Evolutionary conservation across 352 stramenopile species (phyloP), one percentile per base, ranked within the genome.

Genomic region (Globisporangium megalacanthum): DNA sequence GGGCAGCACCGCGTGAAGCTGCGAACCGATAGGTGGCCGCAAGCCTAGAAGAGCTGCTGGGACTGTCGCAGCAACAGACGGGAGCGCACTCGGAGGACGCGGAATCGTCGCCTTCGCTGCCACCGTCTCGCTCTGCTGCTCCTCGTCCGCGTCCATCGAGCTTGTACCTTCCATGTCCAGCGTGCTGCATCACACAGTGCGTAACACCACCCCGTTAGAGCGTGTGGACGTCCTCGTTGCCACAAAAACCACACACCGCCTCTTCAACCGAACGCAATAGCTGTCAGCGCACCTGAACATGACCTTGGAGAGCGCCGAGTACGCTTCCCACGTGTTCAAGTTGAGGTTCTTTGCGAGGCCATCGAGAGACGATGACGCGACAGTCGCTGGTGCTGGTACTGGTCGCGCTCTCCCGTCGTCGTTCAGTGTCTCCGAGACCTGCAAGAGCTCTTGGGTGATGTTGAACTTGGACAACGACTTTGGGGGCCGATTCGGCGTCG

Each of bases 271-370:
- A 20, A 15, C 3, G 44, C 44, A 49, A 31, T 13, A 15, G 19
- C 44, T 49, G 22, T 20, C 8, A 49, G 19, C 49, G n/a, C 52
- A 84, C 79, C 75, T 89, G 65, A 87, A 81, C 64, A 90, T 81
- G 54, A 88, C 66, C 60, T 77, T 85, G 10, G 80, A 90, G 49
- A 90, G 37, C 20, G 70, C 77, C n/a, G 80, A 84, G 51, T 87
- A 90, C n/a, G 75, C 76, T 57, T 89, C 77, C 79, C 79, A 89
- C 1, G 71, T 73, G 22, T 61, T 70, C 15, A 88, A 52, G 25
- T 81, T 82, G 51, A 80, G 54, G 45, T 68, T 81, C 42, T 73
- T 70, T 33, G 62, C 58, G 5, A 80, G 52, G 2, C 68, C n/a
- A 52, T 79, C 66, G 7, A 73, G 59, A 6, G 68, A 65, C 15